A percentile compares a stretch with the other conserved stretches of the same genome.
Evolutionary conservation across 495 filamentous ascomycete genomes (phyloP).

Genomic region (Penicillium soppii): DNA sequence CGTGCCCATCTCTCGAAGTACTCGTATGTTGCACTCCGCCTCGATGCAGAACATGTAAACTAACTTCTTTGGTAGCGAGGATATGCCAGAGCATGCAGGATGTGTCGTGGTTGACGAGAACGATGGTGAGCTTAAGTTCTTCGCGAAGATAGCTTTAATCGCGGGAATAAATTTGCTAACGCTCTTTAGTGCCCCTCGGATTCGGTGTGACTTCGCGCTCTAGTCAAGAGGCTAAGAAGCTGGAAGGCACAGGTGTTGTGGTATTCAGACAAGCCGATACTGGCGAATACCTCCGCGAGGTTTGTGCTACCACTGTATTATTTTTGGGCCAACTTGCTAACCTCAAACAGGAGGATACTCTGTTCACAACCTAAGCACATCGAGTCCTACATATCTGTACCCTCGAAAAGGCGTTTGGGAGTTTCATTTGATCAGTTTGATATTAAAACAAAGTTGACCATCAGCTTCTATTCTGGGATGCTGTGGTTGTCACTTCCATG

Average conservation of each 20-base stretch:
- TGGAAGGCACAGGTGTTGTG: conserved; percentile 87
- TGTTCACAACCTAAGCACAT: conserved; percentile 43
- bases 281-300: conserved; percentile 89
- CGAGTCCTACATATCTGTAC: conserved; percentile 20
- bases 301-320: conserved; percentile 12
- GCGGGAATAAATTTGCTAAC: background rate
- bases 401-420: conserved; percentile 20
- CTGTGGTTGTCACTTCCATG: background rate
- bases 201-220: conserved; percentile 84
- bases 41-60: background rate
- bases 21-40: background rate
- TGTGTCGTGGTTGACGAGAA: background rate
- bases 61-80: background rate
- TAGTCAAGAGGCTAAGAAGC: conserved; percentile 71
- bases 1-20: conserved; percentile 33
- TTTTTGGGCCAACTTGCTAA: conserved; percentile 10
- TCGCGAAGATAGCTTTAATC: background rate
- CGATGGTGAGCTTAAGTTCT: background rate
- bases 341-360: conserved; percentile 44
- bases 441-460: conserved; percentile 10
- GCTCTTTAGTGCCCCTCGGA: conserved; percentile 11
- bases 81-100: background rate
- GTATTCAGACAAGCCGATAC: conserved; percentile 74
- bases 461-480: conserved; percentile 5
- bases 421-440: conserved; percentile 14